These are phyloP conservation scores for Ceratocystis alfenasii DNA, from an alignment of 2,329 filamentous ascomycete genomes.

Conservation along the genomic window DNA sequence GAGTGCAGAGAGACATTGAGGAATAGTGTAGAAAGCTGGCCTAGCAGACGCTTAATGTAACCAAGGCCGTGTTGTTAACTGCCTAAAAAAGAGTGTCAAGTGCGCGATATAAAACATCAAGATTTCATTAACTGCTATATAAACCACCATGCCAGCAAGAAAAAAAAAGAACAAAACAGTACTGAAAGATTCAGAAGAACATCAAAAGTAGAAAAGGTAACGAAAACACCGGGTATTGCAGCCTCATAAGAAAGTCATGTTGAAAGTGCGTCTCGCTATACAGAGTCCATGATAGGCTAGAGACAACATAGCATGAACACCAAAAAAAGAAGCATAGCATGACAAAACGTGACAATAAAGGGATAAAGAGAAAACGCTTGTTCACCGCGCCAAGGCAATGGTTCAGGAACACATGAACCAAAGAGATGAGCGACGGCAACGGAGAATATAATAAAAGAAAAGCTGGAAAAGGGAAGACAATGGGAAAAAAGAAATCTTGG, in stretches of 20 bases:
- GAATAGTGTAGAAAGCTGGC: too few relatives aligned
- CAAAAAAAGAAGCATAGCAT: slow-evolving; percentile 10
- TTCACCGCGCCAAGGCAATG: not conserved
- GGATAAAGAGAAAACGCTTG: slow-evolving; percentile 7
- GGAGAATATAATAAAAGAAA: too few relatives aligned
- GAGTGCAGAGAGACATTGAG: not conserved
- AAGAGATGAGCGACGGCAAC: too few relatives aligned
- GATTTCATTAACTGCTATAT: slow-evolving; percentile 2
- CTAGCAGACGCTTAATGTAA: too few relatives aligned
- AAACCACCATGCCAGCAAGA: not conserved
- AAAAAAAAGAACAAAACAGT: not conserved
- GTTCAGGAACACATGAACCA: slow-evolving; percentile 7
- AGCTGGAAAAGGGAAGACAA: slow-evolving; percentile 25
- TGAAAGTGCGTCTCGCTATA: slow-evolving; percentile 1
- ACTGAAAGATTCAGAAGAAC: not conserved
- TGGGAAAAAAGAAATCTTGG: slow-evolving; percentile 25
- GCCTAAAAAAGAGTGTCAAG: not conserved
- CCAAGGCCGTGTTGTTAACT: too few relatives aligned
- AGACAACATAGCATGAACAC: slow-evolving; percentile 4
- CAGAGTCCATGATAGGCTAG: not conserved
- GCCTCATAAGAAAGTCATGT: not conserved
- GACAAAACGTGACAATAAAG: slow-evolving; percentile 6
- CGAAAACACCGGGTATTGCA: slow-evolving; percentile 2
- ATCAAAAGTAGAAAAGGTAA: not conserved
- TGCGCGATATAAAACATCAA: not conserved